These are phyloP conservation scores for Euphorbia tirucalli DNA, from an alignment of 345 rosid species.

Conservation along the genomic window DNA sequence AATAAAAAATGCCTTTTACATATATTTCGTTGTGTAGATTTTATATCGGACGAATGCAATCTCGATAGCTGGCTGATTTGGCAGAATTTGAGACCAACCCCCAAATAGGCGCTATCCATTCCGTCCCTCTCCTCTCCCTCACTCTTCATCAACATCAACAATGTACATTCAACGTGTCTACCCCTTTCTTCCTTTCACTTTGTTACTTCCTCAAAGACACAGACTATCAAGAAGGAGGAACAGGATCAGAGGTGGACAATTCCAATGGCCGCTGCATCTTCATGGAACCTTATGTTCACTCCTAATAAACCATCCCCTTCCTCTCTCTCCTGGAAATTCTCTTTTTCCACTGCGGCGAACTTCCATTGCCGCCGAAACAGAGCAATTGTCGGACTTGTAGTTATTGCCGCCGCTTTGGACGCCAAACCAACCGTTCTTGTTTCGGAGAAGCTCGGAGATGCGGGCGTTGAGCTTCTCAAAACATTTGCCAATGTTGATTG, in stretches of 20 bases:
- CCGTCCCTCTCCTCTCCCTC: neutral
- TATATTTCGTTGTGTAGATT: no score
- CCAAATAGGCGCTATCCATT: neutral
- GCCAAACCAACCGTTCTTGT: conserved; percentile 27
- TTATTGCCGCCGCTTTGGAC: conserved; percentile 7
- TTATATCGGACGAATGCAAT: neutral
- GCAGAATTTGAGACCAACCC: conserved; percentile 2
- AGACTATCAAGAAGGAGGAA: no score
- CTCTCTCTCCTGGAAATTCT: conserved; percentile 11
- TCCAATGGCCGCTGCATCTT: conserved; percentile 12
- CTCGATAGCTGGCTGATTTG: conserved; percentile 11
- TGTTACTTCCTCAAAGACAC: no score
- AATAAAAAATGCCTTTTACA: no score
- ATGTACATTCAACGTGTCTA: neutral
- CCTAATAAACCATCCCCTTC: conserved; percentile 1
- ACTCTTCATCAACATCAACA: no score
- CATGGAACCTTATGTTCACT: conserved; percentile 16
- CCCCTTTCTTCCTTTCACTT: neutral
- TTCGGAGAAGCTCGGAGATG: conserved; percentile 28
- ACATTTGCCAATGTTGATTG: conserved; percentile 27
- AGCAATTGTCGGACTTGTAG: neutral
- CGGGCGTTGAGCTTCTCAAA: conserved; percentile 21
- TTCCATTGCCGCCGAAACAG: conserved; percentile 1
- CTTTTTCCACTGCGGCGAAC: conserved; percentile 4
- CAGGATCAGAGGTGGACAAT: no score